Evolutionary conservation across 2,329 filamentous ascomycete genomes (phyloP).

Genomic region (Triangularia verruculosa): DNA sequence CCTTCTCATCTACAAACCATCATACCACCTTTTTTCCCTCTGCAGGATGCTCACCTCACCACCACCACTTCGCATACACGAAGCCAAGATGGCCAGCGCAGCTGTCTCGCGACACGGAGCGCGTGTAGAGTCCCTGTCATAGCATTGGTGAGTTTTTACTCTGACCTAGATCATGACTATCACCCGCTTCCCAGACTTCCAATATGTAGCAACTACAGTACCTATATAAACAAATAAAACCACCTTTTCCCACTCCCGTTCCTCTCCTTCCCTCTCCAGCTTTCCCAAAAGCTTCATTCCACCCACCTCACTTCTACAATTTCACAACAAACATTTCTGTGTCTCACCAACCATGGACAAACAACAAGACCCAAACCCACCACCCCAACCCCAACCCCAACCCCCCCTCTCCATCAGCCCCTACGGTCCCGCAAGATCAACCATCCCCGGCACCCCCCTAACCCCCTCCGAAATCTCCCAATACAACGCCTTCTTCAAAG

Average conservation of each 20-base stretch:
- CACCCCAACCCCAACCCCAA: slow-evolving; percentile 22
- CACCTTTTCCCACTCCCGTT: neutral
- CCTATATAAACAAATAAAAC: neutral
- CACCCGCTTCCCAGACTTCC: too few species aligned
- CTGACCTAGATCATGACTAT: neutral
- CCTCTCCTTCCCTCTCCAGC: neutral
- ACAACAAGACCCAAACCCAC: neutral
- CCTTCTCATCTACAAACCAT: neutral
- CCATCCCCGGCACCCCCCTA: slow-evolving; percentile 59
- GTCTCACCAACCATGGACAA: slow-evolving; percentile 4
- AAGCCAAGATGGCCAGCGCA: neutral
- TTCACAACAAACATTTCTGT: neutral
- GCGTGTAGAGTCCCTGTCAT: neutral
- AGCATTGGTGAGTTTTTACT: neutral
- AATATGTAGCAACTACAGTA: neutral
- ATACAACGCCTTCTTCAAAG: slow-evolving; percentile 71
- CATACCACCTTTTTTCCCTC: neutral
- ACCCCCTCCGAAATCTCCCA: slow-evolving; percentile 63
- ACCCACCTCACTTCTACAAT: neutral
- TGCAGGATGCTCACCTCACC: neutral
- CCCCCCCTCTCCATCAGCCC: slow-evolving; percentile 56
- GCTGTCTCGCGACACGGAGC: neutral
- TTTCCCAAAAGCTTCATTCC: slow-evolving; percentile 3
- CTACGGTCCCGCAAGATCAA: slow-evolving; percentile 64
- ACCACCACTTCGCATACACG: neutral